These are phyloP conservation scores for Akebia trifoliata DNA, from an alignment of 164 flowering plant species.

Conservation along the genomic window DNA sequence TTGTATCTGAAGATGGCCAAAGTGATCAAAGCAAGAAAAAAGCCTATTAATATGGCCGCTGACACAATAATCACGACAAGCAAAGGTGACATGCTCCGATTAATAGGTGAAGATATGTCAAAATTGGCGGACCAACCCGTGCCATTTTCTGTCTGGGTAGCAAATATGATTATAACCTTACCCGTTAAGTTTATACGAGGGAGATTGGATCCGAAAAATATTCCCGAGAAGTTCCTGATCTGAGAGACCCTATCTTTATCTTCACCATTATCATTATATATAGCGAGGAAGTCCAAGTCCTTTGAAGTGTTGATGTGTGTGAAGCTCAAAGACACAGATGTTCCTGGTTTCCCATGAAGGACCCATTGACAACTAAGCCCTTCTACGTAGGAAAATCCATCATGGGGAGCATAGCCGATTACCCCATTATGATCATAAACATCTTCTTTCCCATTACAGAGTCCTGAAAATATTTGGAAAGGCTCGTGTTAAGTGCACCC, in stretches of 20 bases:
- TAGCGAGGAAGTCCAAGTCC: constrained; percentile 15
- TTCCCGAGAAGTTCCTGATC: constrained; percentile 12
- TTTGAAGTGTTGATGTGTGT: constrained; percentile 15
- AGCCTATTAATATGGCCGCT: neutral
- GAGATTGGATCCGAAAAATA: constrained; percentile 8
- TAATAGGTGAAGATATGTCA: constrained; percentile 13
- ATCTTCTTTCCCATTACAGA: too few relatives aligned
- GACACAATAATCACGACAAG: constrained; percentile 3
- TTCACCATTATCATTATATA: constrained; percentile 6
- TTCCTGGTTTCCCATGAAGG: constrained; percentile 19
- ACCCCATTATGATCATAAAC: too few relatives aligned
- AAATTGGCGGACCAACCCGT: constrained; percentile 18
- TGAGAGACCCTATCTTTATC: constrained; percentile 3
- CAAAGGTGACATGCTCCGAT: neutral
- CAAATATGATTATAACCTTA: constrained; percentile 9
- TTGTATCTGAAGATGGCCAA: constrained; percentile 2
- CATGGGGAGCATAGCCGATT: constrained; percentile 6
- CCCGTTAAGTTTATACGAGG: constrained; percentile 18
- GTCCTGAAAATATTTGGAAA: constrained; percentile 10
- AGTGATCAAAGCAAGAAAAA: constrained; percentile 6
- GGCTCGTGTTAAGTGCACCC: too few relatives aligned
- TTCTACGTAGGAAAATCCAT: too few relatives aligned
- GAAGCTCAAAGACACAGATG: constrained; percentile 11
- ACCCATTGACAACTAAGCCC: too few relatives aligned
- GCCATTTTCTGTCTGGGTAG: constrained; percentile 17